These are phyloP conservation scores for Boletus rufocinnamomeus DNA, from an alignment of 768 basidiomycete species.

Conservation along the genomic window DNA sequence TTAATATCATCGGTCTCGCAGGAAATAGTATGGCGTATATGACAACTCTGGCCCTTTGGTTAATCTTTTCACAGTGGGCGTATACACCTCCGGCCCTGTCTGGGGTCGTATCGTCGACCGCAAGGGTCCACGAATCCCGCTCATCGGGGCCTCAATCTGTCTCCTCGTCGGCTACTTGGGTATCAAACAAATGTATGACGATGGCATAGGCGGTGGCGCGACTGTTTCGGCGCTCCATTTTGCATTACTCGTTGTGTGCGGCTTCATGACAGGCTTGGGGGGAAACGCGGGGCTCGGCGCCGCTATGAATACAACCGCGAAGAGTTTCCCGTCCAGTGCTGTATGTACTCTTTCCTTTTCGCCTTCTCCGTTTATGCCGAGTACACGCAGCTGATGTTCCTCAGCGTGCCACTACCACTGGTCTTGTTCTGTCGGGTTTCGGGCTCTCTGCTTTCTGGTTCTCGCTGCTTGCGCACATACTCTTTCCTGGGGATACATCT, in stretches of 20 bases:
- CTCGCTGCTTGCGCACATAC: constrained; percentile 67
- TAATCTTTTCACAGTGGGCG: constrained; percentile 54
- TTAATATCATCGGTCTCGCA: constrained; percentile 80
- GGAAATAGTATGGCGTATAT: constrained; percentile 58
- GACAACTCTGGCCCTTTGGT: neutral
- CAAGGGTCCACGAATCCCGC: constrained; percentile 68
- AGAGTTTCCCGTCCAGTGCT: constrained; percentile 70
- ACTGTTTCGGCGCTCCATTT: constrained; percentile 48
- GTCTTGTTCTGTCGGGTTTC: constrained; percentile 82
- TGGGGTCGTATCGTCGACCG: constrained; percentile 80
- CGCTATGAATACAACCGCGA: constrained; percentile 82
- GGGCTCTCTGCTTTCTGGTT: constrained; percentile 93
- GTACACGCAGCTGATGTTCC: neutral
- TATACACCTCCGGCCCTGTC: constrained; percentile 73
- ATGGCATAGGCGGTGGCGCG: constrained; percentile 42
- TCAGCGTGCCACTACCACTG: constrained; percentile 74
- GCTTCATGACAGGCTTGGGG: constrained; percentile 75
- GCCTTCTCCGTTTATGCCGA: neutral
- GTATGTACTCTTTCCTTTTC: constrained; percentile 42
- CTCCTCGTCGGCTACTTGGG: constrained; percentile 75
- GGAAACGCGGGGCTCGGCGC: constrained; percentile 70
- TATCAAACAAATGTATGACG: constrained; percentile 66
- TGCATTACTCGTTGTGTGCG: constrained; percentile 56
- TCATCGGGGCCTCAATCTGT: constrained; percentile 57
- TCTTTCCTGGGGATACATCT: constrained; percentile 78